Percentiles rank a stretch among this genome's conserved stretches.
Evolutionary conservation across 2,329 filamentous ascomycete species (phyloP).

Genomic region (Claviceps arundinis): DNA sequence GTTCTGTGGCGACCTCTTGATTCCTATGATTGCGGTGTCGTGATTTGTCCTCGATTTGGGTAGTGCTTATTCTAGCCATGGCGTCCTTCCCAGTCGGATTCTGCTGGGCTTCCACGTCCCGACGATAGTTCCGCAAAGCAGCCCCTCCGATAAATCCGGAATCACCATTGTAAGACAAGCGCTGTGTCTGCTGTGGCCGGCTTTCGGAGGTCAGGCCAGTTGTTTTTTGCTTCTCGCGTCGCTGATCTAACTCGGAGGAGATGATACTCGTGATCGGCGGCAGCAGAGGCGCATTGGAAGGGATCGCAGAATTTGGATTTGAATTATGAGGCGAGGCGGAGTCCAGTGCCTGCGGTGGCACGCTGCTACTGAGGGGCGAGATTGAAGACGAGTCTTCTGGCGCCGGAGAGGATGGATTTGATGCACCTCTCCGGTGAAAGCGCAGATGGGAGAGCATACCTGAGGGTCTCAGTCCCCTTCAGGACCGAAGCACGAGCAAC

Average conservation of each 20-base stretch:
- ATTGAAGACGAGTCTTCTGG: constrained; percentile 31
- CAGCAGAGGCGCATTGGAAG: constrained; percentile 30
- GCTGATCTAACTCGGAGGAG: constrained; percentile 23
- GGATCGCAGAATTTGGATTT: constrained; percentile 20
- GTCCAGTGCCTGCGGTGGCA: constrained; percentile 29
- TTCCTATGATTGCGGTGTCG: constrained; percentile 2
- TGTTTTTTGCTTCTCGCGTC: constrained; percentile 10
- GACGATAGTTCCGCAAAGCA: constrained; percentile 37
- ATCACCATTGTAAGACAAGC: constrained; percentile 22
- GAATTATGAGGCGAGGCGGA: constrained; percentile 21
- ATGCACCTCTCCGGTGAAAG: constrained; percentile 44
- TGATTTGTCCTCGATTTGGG: constrained; percentile 3
- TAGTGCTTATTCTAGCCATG: neutral
- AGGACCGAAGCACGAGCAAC: neutral
- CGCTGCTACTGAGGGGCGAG: constrained; percentile 24
- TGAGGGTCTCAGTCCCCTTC: neutral
- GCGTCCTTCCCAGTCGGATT: constrained; percentile 1
- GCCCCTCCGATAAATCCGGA: constrained; percentile 42
- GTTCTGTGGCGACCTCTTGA: constrained; percentile 17
- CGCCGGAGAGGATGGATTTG: constrained; percentile 40
- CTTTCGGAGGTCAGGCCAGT: constrained; percentile 10
- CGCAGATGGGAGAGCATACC: constrained; percentile 40
- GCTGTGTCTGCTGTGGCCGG: constrained; percentile 15
- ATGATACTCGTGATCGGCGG: constrained; percentile 38
- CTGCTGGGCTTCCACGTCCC: constrained; percentile 17